A percentile compares a stretch with the other conserved stretches of the same genome.
phyloP scores from a whole-genome alignment of 2,329 filamentous ascomycete genomes.

The Neopestalotiopsis sp. region DNA sequence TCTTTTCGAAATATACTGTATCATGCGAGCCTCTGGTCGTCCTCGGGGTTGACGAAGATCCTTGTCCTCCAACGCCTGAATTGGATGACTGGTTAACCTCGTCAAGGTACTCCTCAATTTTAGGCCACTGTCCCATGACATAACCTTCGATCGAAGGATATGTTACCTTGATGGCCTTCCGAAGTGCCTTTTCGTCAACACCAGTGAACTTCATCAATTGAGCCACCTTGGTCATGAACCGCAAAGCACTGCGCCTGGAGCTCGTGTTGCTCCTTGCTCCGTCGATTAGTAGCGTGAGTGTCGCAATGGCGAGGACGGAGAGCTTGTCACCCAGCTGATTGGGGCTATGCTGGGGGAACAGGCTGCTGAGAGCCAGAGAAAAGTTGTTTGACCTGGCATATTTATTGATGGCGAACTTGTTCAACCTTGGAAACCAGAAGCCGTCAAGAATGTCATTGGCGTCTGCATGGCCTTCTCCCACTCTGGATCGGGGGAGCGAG shows the following conservation, averaged over 20 bases:
- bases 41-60: constrained; percentile 5
- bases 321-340: constrained; percentile 30
- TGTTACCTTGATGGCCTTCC: constrained; percentile 18
- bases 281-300: constrained; percentile 44
- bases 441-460: constrained; percentile 28
- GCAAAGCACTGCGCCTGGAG: constrained; percentile 26
- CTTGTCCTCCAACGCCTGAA: not conserved
- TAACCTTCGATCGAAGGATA: constrained; percentile 30
- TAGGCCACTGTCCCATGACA: constrained; percentile 33
- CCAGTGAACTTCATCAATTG: constrained; percentile 30
- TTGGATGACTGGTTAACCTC: constrained; percentile 14
- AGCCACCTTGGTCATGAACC: constrained; percentile 32
- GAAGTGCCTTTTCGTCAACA: constrained; percentile 23
- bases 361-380: constrained; percentile 33
- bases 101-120: constrained; percentile 26
- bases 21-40: not conserved
- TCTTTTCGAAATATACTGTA: constrained; percentile 17
- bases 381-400: constrained; percentile 29
- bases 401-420: constrained; percentile 25
- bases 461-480: constrained; percentile 5
- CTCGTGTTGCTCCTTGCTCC: constrained; percentile 25
- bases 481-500: constrained; percentile 33
- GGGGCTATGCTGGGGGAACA: constrained; percentile 40
- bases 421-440: constrained; percentile 35
- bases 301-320: constrained; percentile 42